Percentiles rank a stretch among this genome's conserved stretches.
Evolutionary conservation across 2,329 filamentous ascomycete genomes (phyloP).

Genomic region (Podosphaera fusca): DNA sequence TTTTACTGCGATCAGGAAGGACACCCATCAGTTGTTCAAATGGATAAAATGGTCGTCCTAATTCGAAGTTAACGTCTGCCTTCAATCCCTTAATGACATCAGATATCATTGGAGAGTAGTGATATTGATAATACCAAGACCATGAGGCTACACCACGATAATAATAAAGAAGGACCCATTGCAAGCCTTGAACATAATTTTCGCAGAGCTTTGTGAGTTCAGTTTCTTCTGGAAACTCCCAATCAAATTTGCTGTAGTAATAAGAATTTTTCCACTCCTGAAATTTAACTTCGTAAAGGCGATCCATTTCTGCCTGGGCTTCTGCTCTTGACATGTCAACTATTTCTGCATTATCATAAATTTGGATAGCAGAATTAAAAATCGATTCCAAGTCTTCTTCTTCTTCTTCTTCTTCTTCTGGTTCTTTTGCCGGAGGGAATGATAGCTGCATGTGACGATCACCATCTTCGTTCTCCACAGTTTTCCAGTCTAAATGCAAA

Average conservation of each 20-base stretch:
- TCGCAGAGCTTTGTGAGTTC: slow-evolving; percentile 68
- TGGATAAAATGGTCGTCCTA: slow-evolving; percentile 84
- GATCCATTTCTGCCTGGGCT: slow-evolving; percentile 53
- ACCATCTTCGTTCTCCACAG: slow-evolving; percentile 37
- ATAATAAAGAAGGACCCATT: slow-evolving; percentile 98
- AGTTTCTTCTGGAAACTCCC: slow-evolving; percentile 57
- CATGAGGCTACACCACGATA: slow-evolving; percentile 92
- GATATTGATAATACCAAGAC: slow-evolving; percentile 95
- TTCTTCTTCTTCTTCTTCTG: slow-evolving; percentile 34
- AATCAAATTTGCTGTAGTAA: slow-evolving; percentile 77
- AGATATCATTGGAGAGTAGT: slow-evolving; percentile 93
- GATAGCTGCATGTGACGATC: slow-evolving; percentile 42
- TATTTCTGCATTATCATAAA: slow-evolving; percentile 75
- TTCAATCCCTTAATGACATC: slow-evolving; percentile 72
- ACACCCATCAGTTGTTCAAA: slow-evolving; percentile 98
- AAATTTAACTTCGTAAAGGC: slow-evolving; percentile 80
- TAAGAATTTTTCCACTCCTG: slow-evolving; percentile 84
- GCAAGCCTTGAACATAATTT: slow-evolving; percentile 91
- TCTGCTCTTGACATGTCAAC: slow-evolving; percentile 61
- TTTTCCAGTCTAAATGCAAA: slow-evolving; percentile 41
- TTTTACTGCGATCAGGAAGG: slow-evolving; percentile 88
- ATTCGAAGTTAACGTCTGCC: slow-evolving; percentile 74
- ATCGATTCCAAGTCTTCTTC: slow-evolving; percentile 65
- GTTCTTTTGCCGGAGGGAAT: slow-evolving; percentile 25
- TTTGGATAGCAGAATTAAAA: slow-evolving; percentile 46